Percentiles rank a stretch among this genome's conserved stretches.
These are phyloP conservation scores for Fusarium multiceps DNA, from an alignment of 2,329 filamentous ascomycete genomes.

Conservation along the genomic window DNA sequence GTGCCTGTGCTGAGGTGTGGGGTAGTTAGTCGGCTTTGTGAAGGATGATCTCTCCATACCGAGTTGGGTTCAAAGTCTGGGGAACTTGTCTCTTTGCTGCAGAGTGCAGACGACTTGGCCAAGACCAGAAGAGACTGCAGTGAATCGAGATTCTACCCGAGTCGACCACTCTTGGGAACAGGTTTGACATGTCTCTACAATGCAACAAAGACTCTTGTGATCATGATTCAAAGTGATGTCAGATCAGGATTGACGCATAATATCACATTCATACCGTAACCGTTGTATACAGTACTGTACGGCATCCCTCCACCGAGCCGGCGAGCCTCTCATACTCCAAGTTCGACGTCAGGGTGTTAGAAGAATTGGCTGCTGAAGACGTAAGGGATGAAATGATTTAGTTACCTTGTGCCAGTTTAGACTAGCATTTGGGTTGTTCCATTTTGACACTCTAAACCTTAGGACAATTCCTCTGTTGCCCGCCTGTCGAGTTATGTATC, in stretches of 20 bases:
- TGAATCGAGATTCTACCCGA: slow-evolving; percentile 17
- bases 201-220: slow-evolving; percentile 12
- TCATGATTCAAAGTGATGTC: slow-evolving; percentile 6
- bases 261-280: not conserved
- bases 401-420: not conserved
- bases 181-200: not conserved
- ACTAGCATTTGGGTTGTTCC: not conserved
- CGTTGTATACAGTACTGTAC: not conserved
- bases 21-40: slow-evolving; percentile 21
- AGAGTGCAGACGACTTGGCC: slow-evolving; percentile 4
- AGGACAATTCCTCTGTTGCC: not conserved
- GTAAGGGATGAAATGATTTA: not conserved
- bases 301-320: not conserved
- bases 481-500: not conserved
- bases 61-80: slow-evolving; percentile 34
- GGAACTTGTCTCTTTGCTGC: slow-evolving; percentile 21
- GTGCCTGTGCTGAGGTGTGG: slow-evolving; percentile 36
- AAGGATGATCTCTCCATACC: slow-evolving; percentile 29
- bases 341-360: not conserved
- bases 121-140: slow-evolving; percentile 1
- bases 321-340: not conserved
- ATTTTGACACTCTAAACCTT: not conserved
- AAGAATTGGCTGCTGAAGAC: not conserved
- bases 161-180: not conserved
- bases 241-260: slow-evolving; percentile 7